These are phyloP conservation scores for Lagerstroemia speciosa DNA, from an alignment of 345 rosid species.

Conservation along the genomic window DNA sequence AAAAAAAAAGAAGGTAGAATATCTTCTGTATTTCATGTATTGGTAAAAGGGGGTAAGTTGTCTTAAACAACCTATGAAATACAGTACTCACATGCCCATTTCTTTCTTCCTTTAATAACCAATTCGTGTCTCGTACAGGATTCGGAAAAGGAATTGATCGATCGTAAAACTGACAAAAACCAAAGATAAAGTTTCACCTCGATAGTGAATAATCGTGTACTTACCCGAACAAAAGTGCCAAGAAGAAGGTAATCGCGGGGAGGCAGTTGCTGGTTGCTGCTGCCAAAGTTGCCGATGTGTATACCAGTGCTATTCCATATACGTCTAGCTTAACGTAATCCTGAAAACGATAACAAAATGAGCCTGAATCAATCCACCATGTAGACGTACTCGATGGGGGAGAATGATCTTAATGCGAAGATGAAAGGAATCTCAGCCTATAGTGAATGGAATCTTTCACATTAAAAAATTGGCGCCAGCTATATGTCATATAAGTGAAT, in stretches of 20 bases:
- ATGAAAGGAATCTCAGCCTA: background rate
- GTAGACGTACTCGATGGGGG: background rate
- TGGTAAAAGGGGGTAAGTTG: no score
- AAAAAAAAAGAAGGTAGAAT: no score
- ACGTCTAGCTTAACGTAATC: constrained; percentile 56
- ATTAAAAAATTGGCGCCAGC: no score
- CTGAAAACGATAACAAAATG: constrained; percentile 18
- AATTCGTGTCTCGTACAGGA: no score
- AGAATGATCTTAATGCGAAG: background rate
- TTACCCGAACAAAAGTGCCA: constrained; percentile 73
- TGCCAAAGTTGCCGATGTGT: constrained; percentile 76
- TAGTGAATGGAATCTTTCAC: no score
- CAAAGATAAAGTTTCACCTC: background rate
- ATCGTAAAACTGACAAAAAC: background rate
- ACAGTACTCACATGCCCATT: no score
- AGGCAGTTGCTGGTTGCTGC: constrained; percentile 77
- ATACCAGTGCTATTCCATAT: constrained; percentile 60
- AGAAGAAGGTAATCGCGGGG: constrained; percentile 85
- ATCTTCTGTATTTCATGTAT: no score
- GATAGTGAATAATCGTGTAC: background rate
- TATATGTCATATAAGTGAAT: background rate
- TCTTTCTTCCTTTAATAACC: no score
- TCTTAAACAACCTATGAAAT: no score
- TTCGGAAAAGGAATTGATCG: background rate
- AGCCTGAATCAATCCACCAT: background rate